A percentile compares a stretch with the other conserved stretches of the same genome.
These are phyloP conservation scores for Avena eriantha DNA, from an alignment of 176 grass and related monocot species.

Conservation along the genomic window DNA sequence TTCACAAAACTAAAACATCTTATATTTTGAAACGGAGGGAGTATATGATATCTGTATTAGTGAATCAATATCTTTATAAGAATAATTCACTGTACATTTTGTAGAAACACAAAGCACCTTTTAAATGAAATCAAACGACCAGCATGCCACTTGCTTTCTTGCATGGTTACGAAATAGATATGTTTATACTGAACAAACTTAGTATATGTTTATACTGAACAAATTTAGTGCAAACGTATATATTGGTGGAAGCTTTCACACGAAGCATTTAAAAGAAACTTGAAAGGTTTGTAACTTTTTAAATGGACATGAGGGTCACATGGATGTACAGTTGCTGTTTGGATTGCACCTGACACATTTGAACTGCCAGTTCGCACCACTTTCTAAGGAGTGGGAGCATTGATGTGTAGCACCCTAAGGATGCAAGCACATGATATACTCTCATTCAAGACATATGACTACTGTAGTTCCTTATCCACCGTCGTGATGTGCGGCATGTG, in stretches of 20 bases:
- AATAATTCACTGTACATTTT: not conserved
- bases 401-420: not conserved
- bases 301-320: constrained; percentile 6
- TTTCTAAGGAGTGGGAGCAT: not conserved
- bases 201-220: not conserved
- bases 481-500: not conserved
- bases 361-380: not conserved
- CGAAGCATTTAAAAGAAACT: not conserved
- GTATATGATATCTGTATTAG: not conserved
- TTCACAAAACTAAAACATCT: too few species aligned
- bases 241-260: constrained; percentile 19
- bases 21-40: too few species aligned
- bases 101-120: constrained; percentile 16
- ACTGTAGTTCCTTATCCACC: not conserved
- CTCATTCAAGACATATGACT: constrained; percentile 1
- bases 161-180: constrained; percentile 14
- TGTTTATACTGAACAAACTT: not conserved
- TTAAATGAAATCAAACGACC: constrained; percentile 22
- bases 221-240: not conserved
- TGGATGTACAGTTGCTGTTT: constrained; percentile 6
- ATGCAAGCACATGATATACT: not conserved
- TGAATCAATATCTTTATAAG: not conserved
- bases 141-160: not conserved
- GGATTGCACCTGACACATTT: constrained; percentile 24
- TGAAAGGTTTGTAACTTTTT: constrained; percentile 29